Conservation (phyloP, 164 flowering plant species). For the Sextonia rubra region DNA sequence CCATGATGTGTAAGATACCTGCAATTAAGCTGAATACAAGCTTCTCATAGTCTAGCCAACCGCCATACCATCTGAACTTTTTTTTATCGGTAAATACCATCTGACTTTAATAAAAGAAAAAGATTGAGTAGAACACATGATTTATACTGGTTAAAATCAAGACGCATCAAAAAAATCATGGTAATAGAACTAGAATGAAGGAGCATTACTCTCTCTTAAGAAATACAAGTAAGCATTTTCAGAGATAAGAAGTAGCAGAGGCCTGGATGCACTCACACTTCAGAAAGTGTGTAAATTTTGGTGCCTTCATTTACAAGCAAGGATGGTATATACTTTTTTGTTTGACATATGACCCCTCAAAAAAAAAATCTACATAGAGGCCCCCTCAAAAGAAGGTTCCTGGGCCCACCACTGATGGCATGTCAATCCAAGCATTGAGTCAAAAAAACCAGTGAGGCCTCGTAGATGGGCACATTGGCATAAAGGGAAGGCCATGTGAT, state of each 20-base stretch:
- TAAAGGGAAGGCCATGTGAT: too few species aligned
- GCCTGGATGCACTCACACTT: neutral
- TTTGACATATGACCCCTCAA: too few species aligned
- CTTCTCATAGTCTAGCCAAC: conserved; percentile 61
- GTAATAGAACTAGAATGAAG: neutral
- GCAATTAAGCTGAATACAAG: conserved; percentile 82
- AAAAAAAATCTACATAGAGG: too few species aligned
- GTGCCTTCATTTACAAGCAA: too few species aligned
- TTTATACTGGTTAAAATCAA: neutral
- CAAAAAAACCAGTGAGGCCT: too few species aligned
- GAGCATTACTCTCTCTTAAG: neutral
- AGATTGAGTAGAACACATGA: neutral
- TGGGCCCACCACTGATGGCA: too few species aligned
- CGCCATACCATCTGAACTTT: conserved; percentile 2
- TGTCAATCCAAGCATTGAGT: too few species aligned
- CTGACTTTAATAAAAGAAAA: neutral
- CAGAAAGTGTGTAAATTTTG: neutral
- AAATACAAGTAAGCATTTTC: neutral
- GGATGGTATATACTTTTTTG: too few species aligned
- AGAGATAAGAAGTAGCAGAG: neutral
- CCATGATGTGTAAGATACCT: conserved; percentile 99
- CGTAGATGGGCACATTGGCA: too few species aligned
- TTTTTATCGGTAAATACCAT: too few species aligned
- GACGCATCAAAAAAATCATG: neutral
- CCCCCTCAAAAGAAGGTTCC: too few species aligned